These are phyloP conservation scores for Penicillium sp. DNA, from an alignment of 2,329 filamentous ascomycete species.

Conservation along the genomic window DNA sequence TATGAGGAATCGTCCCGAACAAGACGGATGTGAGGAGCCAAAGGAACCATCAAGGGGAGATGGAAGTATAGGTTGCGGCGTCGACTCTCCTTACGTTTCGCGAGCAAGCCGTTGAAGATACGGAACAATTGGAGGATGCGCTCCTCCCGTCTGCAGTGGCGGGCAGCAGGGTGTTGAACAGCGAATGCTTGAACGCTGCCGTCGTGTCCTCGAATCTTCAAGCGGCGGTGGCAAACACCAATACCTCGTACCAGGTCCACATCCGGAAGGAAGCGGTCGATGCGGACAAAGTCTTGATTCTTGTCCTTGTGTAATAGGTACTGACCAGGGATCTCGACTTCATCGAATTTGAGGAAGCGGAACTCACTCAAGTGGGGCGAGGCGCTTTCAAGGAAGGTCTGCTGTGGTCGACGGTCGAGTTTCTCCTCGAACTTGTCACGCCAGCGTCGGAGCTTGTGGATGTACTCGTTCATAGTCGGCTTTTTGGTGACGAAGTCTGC, in stretches of 20 bases:
- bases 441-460: constrained; percentile 94
- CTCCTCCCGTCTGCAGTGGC: constrained; percentile 92
- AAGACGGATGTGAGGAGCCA: constrained; percentile 91
- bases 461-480: constrained; percentile 98
- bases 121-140: constrained; percentile 94
- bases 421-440: constrained; percentile 98
- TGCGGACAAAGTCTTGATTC: constrained; percentile 97
- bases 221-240: constrained; percentile 83
- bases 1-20: constrained; percentile 95
- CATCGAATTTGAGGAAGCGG: constrained; percentile 95
- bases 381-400: constrained; percentile 76
- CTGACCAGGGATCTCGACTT: constrained; percentile 95
- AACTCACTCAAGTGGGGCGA: constrained; percentile 95
- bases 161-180: constrained; percentile 90
- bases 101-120: constrained; percentile 90
- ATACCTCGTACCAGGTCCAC: constrained; percentile 91
- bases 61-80: constrained; percentile 95
- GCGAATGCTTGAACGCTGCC: constrained; percentile 96
- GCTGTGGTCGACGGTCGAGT: constrained; percentile 77
- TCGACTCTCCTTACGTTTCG: constrained; percentile 91
- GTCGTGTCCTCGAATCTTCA: constrained; percentile 97
- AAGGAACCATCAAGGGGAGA: constrained; percentile 89
- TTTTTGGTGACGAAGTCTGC: constrained; percentile 95
- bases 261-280: constrained; percentile 93
- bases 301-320: constrained; percentile 98